Evolutionary conservation across 352 stramenopile genomes (phyloP).

Genomic region (Pythium coloratum): DNA sequence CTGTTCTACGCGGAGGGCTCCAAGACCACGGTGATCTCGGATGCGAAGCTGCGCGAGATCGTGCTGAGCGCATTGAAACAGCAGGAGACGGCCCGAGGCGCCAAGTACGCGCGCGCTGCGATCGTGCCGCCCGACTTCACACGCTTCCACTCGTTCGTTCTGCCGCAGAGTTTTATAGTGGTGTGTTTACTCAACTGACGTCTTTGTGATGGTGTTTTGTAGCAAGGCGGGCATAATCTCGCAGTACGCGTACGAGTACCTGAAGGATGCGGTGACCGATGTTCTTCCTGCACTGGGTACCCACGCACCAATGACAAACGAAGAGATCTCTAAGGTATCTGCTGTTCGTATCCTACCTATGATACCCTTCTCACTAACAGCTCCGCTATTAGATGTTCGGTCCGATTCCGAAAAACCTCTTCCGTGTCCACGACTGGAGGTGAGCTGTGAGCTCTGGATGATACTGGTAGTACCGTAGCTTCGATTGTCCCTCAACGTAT

Average conservation of each 20-base stretch:
- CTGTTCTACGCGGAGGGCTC: conserved; percentile 77
- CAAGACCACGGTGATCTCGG: conserved; percentile 57
- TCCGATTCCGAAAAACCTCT: conserved; percentile 79
- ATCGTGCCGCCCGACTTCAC: conserved; percentile 97
- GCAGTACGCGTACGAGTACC: conserved; percentile 92
- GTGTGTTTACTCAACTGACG: too few species aligned
- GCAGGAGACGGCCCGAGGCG: conserved; percentile 54
- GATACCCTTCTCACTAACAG: too few species aligned
- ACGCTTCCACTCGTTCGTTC: conserved; percentile 91
- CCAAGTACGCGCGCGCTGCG: conserved; percentile 70
- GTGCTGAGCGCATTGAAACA: conserved; percentile 60
- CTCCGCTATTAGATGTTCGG: conserved; percentile 92
- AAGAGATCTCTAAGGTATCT: conserved; percentile 85
- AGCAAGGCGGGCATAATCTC: conserved; percentile 93
- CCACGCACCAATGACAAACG: conserved; percentile 94
- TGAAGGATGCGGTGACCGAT: conserved; percentile 81
- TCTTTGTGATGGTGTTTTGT: not conserved
- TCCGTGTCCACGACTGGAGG: conserved; percentile 96
- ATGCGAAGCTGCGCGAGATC: conserved; percentile 62
- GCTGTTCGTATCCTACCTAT: too few species aligned
- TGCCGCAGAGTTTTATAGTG: not conserved
- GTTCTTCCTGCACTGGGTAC: conserved; percentile 95
- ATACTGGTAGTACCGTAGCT: too few species aligned
- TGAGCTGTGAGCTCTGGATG: conserved; percentile 32
- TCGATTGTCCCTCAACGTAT: too few species aligned